A percentile compares a stretch with the other conserved stretches of the same genome.
Conservation (phyloP, 805 yeast species). For the Spathaspora sp. region DNA sequence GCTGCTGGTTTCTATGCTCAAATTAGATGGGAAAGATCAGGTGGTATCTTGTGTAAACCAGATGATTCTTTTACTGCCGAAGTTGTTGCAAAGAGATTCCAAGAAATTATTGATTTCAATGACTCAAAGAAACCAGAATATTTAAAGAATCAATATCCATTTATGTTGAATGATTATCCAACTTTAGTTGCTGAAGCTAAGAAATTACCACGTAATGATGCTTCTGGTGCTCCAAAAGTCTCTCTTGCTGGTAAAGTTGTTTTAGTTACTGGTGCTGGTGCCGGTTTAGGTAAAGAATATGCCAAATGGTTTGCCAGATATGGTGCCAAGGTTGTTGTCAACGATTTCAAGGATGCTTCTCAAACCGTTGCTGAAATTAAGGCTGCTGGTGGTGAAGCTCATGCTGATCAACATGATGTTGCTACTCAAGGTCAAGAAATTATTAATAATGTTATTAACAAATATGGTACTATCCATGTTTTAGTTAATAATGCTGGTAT, state of each 20-base stretch:
- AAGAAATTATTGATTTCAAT: slow-evolving; percentile 59
- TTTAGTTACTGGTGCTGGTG: slow-evolving; percentile 91
- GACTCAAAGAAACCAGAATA: slow-evolving; percentile 49
- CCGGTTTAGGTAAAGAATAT: slow-evolving; percentile 90
- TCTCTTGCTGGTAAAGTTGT: slow-evolving; percentile 82
- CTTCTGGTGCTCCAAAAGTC: slow-evolving; percentile 37
- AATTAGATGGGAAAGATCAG: slow-evolving; percentile 91
- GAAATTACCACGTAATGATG: slow-evolving; percentile 49
- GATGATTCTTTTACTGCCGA: slow-evolving; percentile 79
- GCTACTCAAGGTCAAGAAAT: slow-evolving; percentile 70
- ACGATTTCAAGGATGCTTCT: slow-evolving; percentile 78
- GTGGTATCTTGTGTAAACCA: slow-evolving; percentile 81
- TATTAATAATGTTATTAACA: slow-evolving; percentile 69
- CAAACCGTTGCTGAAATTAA: slow-evolving; percentile 72
- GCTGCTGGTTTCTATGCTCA: slow-evolving; percentile 94
- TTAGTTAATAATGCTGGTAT: slow-evolving; percentile 94
- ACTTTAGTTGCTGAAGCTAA: slow-evolving; percentile 51
- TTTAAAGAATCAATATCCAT: slow-evolving; percentile 61
- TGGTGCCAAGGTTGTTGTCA: slow-evolving; percentile 94
- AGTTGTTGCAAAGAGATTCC: slow-evolving; percentile 66
- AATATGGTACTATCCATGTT: slow-evolving; percentile 80
- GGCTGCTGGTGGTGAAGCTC: slow-evolving; percentile 73
- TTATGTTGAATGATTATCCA: slow-evolving; percentile 66
- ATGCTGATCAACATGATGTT: slow-evolving; percentile 80
- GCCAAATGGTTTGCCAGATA: slow-evolving; percentile 80